phyloP scores from a whole-genome alignment of 2,329 filamentous ascomycete species.

The Pseudocercospora ulei region DNA sequence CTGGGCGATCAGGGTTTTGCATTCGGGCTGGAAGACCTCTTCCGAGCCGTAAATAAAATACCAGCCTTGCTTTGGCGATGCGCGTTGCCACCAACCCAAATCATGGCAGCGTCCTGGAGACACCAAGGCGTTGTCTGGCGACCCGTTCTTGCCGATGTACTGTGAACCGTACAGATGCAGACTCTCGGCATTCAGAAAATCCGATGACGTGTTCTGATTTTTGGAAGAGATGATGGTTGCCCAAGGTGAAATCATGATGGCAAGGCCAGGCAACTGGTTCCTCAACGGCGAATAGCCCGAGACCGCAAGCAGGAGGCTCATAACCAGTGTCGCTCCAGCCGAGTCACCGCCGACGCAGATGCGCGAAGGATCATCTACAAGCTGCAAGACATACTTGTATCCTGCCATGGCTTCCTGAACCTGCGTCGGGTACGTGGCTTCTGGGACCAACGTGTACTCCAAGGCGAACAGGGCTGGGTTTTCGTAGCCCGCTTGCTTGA shows the following conservation, averaged over 20 bases:
- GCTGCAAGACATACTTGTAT: conserved; percentile 59
- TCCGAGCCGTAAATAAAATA: conserved; percentile 63
- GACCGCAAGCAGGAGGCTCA: conserved; percentile 62
- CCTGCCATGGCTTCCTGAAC: conserved; percentile 59
- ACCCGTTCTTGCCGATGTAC: conserved; percentile 51
- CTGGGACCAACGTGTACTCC: conserved; percentile 71
- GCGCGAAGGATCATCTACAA: conserved; percentile 49
- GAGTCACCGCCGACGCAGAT: conserved; percentile 70
- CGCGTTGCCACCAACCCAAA: conserved; percentile 54
- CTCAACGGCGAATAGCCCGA: conserved; percentile 42
- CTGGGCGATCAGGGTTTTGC: conserved; percentile 50
- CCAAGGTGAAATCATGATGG: conserved; percentile 72
- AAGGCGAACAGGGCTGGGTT: conserved; percentile 72
- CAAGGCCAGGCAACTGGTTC: conserved; percentile 49
- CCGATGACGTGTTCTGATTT: conserved; percentile 59
- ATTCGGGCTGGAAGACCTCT: conserved; percentile 67
- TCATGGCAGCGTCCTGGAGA: conserved; percentile 65
- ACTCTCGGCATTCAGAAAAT: conserved; percentile 60
- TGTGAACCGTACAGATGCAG: conserved; percentile 61
- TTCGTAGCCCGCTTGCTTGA: conserved; percentile 54
- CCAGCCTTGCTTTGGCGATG: conserved; percentile 57
- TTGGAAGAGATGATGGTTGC: conserved; percentile 58
- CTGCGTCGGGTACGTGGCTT: conserved; percentile 62
- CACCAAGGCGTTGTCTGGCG: conserved; percentile 47
- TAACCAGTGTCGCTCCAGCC: conserved; percentile 62